Conservation (phyloP, 1,139 yeast genomes). For the Scheffersomyces parashehatae region DNA sequence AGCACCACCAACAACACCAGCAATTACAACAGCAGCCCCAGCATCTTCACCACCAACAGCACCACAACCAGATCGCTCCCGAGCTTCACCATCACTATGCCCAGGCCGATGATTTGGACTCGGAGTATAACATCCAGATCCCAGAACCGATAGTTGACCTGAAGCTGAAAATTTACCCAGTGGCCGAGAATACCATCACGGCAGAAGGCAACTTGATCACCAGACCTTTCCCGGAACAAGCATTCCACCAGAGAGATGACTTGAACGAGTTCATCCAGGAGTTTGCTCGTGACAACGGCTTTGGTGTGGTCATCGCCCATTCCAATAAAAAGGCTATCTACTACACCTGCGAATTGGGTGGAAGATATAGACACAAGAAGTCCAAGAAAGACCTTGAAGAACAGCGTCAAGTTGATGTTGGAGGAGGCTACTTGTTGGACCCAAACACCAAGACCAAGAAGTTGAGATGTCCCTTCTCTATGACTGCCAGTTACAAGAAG, state of each 20-base stretch:
- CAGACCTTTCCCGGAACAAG: slow-evolving; percentile 56
- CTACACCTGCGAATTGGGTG: slow-evolving; percentile 63
- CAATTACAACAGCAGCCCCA: slow-evolving; percentile 21
- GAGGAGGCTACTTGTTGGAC: slow-evolving; percentile 41
- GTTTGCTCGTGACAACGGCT: slow-evolving; percentile 59
- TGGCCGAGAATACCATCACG: slow-evolving; percentile 47
- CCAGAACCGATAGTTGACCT: slow-evolving; percentile 50
- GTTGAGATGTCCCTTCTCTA: slow-evolving; percentile 57
- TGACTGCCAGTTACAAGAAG: slow-evolving; percentile 58
- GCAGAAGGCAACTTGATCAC: slow-evolving; percentile 55
- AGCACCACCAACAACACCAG: slow-evolving; percentile 16
- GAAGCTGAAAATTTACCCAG: slow-evolving; percentile 49
- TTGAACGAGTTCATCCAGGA: slow-evolving; percentile 57
- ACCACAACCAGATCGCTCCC: slow-evolving; percentile 3
- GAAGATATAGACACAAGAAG: slow-evolving; percentile 56
- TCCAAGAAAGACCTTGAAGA: slow-evolving; percentile 32
- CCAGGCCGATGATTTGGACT: slow-evolving; percentile 33
- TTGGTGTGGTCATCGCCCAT: slow-evolving; percentile 62
- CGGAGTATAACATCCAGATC: slow-evolving; percentile 49
- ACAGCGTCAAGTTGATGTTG: slow-evolving; percentile 27
- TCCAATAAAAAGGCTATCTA: slow-evolving; percentile 60
- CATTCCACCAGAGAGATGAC: slow-evolving; percentile 50
- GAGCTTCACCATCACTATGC: slow-evolving; percentile 15
- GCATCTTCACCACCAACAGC: slow-evolving; percentile 22
- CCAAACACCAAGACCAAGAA: slow-evolving; percentile 52